These are phyloP conservation scores for Paragyromitra xinjiangensis DNA, from an alignment of 495 filamentous ascomycete genomes.

Conservation along the genomic window DNA sequence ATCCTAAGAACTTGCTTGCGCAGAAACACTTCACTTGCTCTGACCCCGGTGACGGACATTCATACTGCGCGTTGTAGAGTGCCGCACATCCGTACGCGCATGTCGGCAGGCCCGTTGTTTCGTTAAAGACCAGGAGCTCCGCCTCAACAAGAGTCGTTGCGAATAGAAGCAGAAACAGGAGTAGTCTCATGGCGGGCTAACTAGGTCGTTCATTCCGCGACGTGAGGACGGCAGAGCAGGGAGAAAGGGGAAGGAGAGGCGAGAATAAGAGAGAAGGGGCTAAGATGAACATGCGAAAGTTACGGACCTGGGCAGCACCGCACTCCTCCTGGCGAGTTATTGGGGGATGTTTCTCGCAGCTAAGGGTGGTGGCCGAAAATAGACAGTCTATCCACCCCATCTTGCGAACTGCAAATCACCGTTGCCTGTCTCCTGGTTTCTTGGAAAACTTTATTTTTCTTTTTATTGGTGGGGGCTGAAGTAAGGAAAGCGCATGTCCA, in stretches of 20 bases:
- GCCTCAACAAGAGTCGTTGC: slow-evolving; percentile 21
- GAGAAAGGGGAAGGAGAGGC: slow-evolving; percentile 17
- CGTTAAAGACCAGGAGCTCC: slow-evolving; percentile 49
- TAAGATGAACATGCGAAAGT: slow-evolving; percentile 27
- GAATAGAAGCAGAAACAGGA: slow-evolving; percentile 46
- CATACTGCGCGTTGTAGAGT: slow-evolving; percentile 52
- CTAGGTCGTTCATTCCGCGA: slow-evolving; percentile 45
- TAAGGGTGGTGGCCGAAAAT: slow-evolving; percentile 33
- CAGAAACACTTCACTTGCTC: slow-evolving; percentile 51
- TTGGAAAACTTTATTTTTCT: slow-evolving; percentile 38
- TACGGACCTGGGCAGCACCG: slow-evolving; percentile 27
- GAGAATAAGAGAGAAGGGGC: slow-evolving; percentile 33
- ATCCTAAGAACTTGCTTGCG: slow-evolving; percentile 28
- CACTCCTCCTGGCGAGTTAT: slow-evolving; percentile 14
- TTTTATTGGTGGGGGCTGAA: slow-evolving; percentile 43
- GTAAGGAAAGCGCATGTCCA: slow-evolving; percentile 23
- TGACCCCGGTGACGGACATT: slow-evolving; percentile 26
- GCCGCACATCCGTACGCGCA: slow-evolving; percentile 51
- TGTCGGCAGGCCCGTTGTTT: slow-evolving; percentile 46
- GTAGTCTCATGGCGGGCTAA: slow-evolving; percentile 41
- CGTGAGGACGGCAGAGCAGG: slow-evolving; percentile 10
- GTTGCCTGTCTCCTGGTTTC: slow-evolving; percentile 10
- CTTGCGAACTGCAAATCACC: slow-evolving; percentile 29
- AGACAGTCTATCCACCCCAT: slow-evolving; percentile 3
- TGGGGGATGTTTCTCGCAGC: slow-evolving; percentile 30